phyloP scores from a whole-genome alignment of 1,284 basidiomycete genomes.

The Apiotrichum sp. region DNA sequence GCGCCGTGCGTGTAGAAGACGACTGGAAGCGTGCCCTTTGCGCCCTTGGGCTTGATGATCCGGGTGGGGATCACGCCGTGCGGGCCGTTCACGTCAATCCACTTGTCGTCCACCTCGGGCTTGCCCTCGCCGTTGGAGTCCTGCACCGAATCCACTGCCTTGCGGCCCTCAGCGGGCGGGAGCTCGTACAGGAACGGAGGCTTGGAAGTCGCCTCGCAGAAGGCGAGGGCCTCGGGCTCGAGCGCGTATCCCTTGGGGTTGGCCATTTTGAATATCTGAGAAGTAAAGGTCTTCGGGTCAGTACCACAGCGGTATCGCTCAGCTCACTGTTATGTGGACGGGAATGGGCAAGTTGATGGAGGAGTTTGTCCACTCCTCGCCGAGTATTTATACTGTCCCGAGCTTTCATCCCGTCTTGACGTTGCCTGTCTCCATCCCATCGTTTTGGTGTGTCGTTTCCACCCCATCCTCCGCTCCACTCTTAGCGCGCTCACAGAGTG shows the following conservation, averaged over 20 bases:
- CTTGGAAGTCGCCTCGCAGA: slow-evolving; percentile 10
- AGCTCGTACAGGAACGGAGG: slow-evolving; percentile 13
- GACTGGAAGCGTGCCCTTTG: slow-evolving; percentile 9
- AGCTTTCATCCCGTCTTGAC: too few relatives aligned
- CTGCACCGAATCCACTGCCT: slow-evolving; percentile 10
- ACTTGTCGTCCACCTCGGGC: slow-evolving; percentile 17
- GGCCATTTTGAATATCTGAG: background rate
- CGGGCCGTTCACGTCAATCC: slow-evolving; percentile 9
- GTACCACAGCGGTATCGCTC: too few relatives aligned
- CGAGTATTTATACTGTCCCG: too few relatives aligned
- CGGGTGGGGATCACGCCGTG: background rate
- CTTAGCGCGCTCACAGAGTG: too few relatives aligned
- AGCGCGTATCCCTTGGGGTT: slow-evolving; percentile 13
- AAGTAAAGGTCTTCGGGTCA: too few relatives aligned
- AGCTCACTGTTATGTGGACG: too few relatives aligned
- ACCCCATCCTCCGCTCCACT: too few relatives aligned
- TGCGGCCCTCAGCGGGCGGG: slow-evolving; percentile 12
- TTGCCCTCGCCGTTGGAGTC: background rate
- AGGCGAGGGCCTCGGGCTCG: slow-evolving; percentile 9
- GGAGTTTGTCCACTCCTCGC: too few relatives aligned
- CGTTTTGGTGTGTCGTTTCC: too few relatives aligned
- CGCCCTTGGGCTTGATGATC: slow-evolving; percentile 12
- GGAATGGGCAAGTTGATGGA: too few relatives aligned
- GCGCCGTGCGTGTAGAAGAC: slow-evolving; percentile 16
- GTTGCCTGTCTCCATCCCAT: too few relatives aligned